These are phyloP conservation scores for Panaeolus cyanescens DNA, from an alignment of 768 basidiomycete species.

Conservation along the genomic window DNA sequence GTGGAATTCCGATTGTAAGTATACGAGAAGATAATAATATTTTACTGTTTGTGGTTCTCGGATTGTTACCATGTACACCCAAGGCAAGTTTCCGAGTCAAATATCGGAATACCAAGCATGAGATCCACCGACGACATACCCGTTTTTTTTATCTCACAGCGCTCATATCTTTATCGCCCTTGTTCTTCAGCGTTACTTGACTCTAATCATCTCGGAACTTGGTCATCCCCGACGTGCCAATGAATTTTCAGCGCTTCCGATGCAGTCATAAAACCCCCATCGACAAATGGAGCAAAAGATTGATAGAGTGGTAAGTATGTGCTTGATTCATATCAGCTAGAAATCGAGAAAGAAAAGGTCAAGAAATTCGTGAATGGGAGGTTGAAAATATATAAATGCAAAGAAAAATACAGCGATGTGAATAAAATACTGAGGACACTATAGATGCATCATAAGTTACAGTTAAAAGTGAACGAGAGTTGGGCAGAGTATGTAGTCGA, in stretches of 20 bases:
- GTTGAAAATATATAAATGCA: neutral
- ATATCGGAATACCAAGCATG: neutral
- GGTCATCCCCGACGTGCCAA: neutral
- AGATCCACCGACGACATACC: neutral
- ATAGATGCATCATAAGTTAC: neutral
- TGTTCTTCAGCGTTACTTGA: neutral
- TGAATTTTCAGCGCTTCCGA: conserved; percentile 1
- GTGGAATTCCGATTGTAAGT: too few relatives aligned
- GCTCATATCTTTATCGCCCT: neutral
- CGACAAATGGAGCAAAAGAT: neutral
- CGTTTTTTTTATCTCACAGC: neutral
- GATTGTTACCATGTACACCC: neutral
- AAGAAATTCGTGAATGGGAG: neutral
- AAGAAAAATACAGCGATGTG: neutral
- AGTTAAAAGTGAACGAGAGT: neutral
- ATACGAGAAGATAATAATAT: too few relatives aligned
- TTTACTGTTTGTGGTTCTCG: neutral
- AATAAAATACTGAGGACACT: neutral
- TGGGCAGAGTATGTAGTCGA: neutral
- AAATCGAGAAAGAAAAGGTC: neutral
- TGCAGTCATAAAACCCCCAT: neutral
- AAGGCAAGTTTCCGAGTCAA: neutral
- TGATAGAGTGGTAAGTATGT: neutral
- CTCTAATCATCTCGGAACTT: neutral
- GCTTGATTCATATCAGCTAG: neutral